Conservation (phyloP, 2,329 filamentous ascomycete genomes). For the Penicillium sp. region DNA sequence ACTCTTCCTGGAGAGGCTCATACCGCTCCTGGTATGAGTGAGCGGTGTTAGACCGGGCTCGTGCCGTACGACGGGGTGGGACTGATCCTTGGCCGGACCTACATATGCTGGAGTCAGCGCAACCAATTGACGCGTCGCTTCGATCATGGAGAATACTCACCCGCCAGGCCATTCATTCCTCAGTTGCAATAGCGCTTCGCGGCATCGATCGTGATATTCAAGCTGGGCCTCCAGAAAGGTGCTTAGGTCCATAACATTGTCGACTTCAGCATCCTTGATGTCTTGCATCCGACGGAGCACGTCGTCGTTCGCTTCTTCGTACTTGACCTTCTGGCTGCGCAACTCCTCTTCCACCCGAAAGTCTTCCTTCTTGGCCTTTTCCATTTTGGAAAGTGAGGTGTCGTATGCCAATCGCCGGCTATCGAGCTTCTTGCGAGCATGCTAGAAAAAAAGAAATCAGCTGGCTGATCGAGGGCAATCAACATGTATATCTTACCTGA, state of each 20-base stretch:
- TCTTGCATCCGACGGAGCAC: conserved; percentile 91
- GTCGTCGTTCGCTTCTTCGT: conserved; percentile 91
- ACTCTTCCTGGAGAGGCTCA: conserved; percentile 57
- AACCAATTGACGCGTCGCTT: neutral
- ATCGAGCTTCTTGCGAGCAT: conserved; percentile 90
- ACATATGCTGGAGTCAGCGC: conserved; percentile 13
- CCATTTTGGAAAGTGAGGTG: conserved; percentile 81
- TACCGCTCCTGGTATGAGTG: conserved; percentile 62
- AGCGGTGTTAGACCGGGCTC: conserved; percentile 62
- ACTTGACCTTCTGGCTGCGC: conserved; percentile 86
- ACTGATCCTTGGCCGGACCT: conserved; percentile 24
- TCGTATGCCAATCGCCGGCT: conserved; percentile 85
- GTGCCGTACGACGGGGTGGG: conserved; percentile 43
- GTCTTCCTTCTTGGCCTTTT: conserved; percentile 91
- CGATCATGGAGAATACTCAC: conserved; percentile 41
- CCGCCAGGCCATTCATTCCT: conserved; percentile 67
- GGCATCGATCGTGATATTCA: conserved; percentile 84
- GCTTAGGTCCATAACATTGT: conserved; percentile 75
- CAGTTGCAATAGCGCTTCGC: conserved; percentile 72
- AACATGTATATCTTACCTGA: conserved; percentile 66
- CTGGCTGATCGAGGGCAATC: too few relatives aligned
- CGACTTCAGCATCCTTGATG: conserved; percentile 85
- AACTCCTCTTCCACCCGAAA: conserved; percentile 91
- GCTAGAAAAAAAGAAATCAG: too few relatives aligned
- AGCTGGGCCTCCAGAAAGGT: conserved; percentile 85